Conservation (phyloP, 2,329 filamentous ascomycete species). For the Penicillium oxalicum region DNA sequence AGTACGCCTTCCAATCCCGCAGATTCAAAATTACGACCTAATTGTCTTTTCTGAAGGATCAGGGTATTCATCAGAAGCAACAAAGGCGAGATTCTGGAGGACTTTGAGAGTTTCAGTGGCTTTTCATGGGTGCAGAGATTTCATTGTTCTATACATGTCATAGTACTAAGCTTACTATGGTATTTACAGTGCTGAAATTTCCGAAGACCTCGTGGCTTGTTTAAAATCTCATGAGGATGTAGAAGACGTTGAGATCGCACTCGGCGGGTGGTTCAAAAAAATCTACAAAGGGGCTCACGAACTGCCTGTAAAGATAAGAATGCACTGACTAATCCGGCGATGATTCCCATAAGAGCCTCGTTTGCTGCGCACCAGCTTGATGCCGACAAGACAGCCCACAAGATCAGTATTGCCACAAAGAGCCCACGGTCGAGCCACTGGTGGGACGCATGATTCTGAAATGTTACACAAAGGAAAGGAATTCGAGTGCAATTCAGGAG, state of each 20-base stretch:
- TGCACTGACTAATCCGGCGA: too few species aligned
- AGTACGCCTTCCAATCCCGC: not conserved
- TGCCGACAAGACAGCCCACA: too few species aligned
- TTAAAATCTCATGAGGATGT: constrained; percentile 1
- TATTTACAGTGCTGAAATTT: constrained; percentile 1
- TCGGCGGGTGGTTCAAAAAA: too few species aligned
- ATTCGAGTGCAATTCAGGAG: too few species aligned
- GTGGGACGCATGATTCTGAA: too few species aligned
- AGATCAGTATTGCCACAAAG: too few species aligned
- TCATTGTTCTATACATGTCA: not conserved
- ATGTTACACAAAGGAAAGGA: too few species aligned
- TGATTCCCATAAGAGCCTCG: too few species aligned
- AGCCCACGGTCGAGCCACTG: too few species aligned
- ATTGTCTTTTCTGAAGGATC: not conserved
- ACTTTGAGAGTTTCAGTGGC: not conserved
- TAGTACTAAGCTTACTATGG: constrained; percentile 4
- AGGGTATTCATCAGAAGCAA: not conserved
- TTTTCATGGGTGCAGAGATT: not conserved
- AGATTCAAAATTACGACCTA: not conserved
- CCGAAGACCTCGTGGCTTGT: not conserved
- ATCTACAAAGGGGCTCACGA: too few species aligned
- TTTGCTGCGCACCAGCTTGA: too few species aligned
- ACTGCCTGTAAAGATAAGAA: too few species aligned
- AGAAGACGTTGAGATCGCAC: constrained; percentile 1
- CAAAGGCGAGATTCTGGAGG: not conserved